Evolutionary conservation across 345 rosid species (phyloP).

Genomic region (Populus nigra): DNA sequence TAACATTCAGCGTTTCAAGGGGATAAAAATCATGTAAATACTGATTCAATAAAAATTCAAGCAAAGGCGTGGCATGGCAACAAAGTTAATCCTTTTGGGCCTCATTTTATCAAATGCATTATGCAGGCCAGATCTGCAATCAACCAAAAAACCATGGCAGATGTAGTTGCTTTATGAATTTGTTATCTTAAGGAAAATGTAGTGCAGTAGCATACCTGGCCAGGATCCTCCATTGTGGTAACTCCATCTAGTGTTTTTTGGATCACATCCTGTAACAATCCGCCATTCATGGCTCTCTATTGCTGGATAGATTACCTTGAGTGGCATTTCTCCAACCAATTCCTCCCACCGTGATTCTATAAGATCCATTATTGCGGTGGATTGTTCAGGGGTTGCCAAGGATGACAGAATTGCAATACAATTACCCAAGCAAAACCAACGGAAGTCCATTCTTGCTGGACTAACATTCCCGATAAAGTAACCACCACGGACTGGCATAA

Average conservation of each 20-base stretch:
- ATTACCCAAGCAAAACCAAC: conserved; percentile 94
- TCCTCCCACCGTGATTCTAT: conserved; percentile 96
- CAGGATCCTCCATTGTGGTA: conserved; percentile 99
- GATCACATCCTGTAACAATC: conserved; percentile 86
- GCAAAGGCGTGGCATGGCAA: neutral
- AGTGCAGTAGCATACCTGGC: conserved; percentile 60
- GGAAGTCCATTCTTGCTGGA: conserved; percentile 94
- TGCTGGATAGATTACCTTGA: conserved; percentile 89
- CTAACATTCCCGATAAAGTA: conserved; percentile 91
- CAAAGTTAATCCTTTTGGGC: neutral
- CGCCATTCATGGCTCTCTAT: conserved; percentile 93
- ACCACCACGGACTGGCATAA: conserved; percentile 83
- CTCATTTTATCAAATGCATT: neutral
- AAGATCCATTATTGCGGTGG: conserved; percentile 92
- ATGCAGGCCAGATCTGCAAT: neutral
- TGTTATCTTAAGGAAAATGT: neutral
- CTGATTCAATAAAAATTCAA: neutral
- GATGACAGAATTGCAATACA: conserved; percentile 88
- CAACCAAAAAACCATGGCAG: neutral
- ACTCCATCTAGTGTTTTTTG: conserved; percentile 95
- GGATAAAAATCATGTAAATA: neutral
- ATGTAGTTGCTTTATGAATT: neutral
- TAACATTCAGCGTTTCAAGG: neutral
- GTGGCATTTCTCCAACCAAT: conserved; percentile 94
- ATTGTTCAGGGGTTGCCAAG: conserved; percentile 88